Conservation (phyloP, 2,329 filamentous ascomycete genomes). For the Alternaria brassicae region DNA sequence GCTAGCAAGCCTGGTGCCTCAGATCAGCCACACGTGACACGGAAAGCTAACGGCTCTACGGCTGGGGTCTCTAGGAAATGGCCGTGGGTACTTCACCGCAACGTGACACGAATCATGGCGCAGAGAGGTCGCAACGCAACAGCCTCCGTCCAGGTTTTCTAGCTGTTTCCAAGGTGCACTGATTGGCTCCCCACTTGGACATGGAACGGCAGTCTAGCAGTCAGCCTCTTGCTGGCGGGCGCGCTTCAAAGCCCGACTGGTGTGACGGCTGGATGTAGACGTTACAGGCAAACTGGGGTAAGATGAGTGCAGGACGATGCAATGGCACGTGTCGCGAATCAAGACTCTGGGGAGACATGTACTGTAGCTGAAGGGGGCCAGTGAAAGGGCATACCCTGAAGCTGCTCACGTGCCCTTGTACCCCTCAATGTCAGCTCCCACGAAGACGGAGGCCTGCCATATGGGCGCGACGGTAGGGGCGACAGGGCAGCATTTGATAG, state of each 20-base stretch:
- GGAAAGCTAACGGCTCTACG: background rate
- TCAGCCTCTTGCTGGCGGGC: conserved; percentile 27
- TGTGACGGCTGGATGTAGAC: conserved; percentile 25
- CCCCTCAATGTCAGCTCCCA: conserved; percentile 18
- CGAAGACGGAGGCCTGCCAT: background rate
- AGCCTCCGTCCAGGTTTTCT: conserved; percentile 37
- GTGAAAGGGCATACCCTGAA: conserved; percentile 6
- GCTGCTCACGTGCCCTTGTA: conserved; percentile 24
- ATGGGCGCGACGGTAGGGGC: background rate
- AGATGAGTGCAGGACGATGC: conserved; percentile 1
- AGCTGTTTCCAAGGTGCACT: conserved; percentile 40
- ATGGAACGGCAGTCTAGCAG: conserved; percentile 14
- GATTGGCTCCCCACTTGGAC: conserved; percentile 37
- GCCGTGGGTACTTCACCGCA: conserved; percentile 3
- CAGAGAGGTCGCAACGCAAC: conserved; percentile 19
- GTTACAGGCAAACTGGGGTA: conserved; percentile 9
- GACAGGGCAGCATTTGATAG: background rate
- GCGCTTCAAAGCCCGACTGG: conserved; percentile 34
- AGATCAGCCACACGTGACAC: conserved; percentile 2
- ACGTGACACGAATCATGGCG: conserved; percentile 38
- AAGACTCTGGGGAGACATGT: background rate
- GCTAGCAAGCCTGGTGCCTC: too few species aligned
- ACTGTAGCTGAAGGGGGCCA: background rate
- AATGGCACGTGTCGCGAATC: conserved; percentile 12
- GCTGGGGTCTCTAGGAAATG: background rate